Base-by-base conservation (phyloP, 768 basidiomycete species). In the Collybia sp. region DNA sequence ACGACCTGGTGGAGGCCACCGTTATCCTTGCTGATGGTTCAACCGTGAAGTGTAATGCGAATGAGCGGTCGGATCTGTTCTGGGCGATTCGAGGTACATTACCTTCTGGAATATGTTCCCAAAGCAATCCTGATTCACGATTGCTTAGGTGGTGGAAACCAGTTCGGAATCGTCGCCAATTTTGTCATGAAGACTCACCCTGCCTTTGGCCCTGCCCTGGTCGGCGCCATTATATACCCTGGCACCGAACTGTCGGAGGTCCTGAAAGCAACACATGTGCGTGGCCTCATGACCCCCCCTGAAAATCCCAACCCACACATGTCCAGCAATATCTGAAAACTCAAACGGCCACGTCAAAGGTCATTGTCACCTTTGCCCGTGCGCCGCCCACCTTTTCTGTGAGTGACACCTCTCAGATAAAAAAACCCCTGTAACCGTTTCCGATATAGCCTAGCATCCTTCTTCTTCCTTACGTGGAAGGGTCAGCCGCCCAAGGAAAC, bases 51-150 rank as follows among this genome's bases (percentile, higher is more conserved):
- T 36, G 49, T 44, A 57, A 47, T 38, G 48, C 37, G 13, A 53
- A 45, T 1, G 43, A 55, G 37, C 49, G 58, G 30, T 43, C 65
- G 58, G 42, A 58, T 47, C 40, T 58, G 2, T 61, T 56, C 45
- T 61, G 55, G 57, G 59, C 59, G 2, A 61, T 61, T 35, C 44
- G 59, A 38, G 59, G 59, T 57, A 39, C 59, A 15, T 15, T 3
- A 13, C n/a, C 40, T n/a, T n/a, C n/a, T n/a, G n/a, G n/a, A 42
- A 42, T 15, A 45, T 43, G 19, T 38, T 25, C 25, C 25, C 25
- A 11, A 49, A 37, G 35, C 13, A 3, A n/a, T 37, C n/a, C 17
- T 13, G 35, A 37, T 37, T 37, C 13, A 3, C 4, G 17, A 3
- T 10, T 6, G 17, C 17, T 37, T 10, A 59, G 58, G 56, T n/a